Evolutionary conservation across 2,329 filamentous ascomycete species (phyloP), one percentile per base, ranked within the genome.

Genomic region (Fusarium bactridioides): DNA sequence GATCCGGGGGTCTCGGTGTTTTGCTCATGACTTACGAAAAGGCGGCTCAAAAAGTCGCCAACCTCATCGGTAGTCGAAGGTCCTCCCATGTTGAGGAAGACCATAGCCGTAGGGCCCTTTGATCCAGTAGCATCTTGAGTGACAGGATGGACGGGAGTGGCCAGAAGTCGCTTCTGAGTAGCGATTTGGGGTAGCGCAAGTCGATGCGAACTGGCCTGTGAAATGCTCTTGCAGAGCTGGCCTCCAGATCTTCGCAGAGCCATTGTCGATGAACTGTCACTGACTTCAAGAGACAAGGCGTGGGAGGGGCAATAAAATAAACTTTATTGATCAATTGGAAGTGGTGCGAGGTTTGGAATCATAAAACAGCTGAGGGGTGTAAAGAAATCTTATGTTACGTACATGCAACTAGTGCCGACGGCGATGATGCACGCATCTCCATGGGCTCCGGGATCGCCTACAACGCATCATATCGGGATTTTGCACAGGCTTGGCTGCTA

Each of bases 81-180:
- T 1, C 96, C 96, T 67, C 96, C 96, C 96, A 99, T 99, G 83
- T 99, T 99, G 84, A 99, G 90, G 79, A 99, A 98, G 19, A 99
- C 96, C 90, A 99, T 98, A 47, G 96, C 96, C 9, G 96, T 99
- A 12, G 95, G 94, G 0, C 95, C 95, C 79, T 93, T 87, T 45
- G 87, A 88, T 18, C 88, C 89, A 2, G 89, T 89, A 11, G 88
- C 86, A 87, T 94, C 88, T 81, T 97, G 94, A 0, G 93, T 95
- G 27, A 96, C 94, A 12, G 94, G 93, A 16, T 93, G 92, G 9
- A 89, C 90, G 25, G 80, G 76, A 43, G 82, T 83, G 59, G 82
- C 82, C 55, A 84, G 72, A 37, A 77, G 70, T 68, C 82, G 77
- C 61, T 67, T 77, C 59, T 82, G 78, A 53, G 74, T 73, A 47